Conservation (phyloP, 306 rosid genomes). For the Vicia villosa region DNA sequence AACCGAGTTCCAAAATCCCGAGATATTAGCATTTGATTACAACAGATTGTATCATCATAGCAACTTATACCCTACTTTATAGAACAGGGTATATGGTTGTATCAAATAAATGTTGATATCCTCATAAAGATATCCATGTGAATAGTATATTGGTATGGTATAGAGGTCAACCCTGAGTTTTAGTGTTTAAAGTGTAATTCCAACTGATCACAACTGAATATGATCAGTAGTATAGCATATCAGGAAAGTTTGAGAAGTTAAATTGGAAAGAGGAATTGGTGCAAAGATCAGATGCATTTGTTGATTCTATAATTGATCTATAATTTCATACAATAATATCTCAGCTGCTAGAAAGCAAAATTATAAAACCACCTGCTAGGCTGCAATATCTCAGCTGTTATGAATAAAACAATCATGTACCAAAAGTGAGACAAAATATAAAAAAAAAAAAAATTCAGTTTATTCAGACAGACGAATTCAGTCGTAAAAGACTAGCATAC, state of each 20-base stretch:
- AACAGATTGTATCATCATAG: conserved; percentile 6
- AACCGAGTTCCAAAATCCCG: conserved; percentile 63
- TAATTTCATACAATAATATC: not conserved
- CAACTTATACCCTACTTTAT: not conserved
- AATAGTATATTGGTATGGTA: conserved; percentile 26
- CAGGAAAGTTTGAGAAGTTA: conserved; percentile 25
- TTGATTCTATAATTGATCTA: conserved; percentile 16
- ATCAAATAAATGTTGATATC: conserved; percentile 11
- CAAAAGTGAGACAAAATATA: not conserved
- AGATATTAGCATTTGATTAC: conserved; percentile 48
- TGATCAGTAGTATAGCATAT: conserved; percentile 23
- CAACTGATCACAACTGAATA: not conserved
- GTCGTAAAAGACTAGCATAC: not conserved
- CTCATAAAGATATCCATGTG: conserved; percentile 14
- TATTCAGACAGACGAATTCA: not conserved
- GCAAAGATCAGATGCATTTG: conserved; percentile 25
- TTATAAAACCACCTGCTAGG: not conserved
- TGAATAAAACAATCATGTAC: not conserved
- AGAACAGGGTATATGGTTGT: conserved; percentile 5
- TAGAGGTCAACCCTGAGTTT: conserved; percentile 2
- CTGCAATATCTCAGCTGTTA: not conserved
- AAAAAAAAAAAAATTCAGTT: not conserved
- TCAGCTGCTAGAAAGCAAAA: not conserved
- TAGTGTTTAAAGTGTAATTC: conserved; percentile 11
- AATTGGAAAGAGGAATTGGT: not conserved